phyloP scores from a whole-genome alignment of 75 land plant species.

The Pinus albicaulis region DNA sequence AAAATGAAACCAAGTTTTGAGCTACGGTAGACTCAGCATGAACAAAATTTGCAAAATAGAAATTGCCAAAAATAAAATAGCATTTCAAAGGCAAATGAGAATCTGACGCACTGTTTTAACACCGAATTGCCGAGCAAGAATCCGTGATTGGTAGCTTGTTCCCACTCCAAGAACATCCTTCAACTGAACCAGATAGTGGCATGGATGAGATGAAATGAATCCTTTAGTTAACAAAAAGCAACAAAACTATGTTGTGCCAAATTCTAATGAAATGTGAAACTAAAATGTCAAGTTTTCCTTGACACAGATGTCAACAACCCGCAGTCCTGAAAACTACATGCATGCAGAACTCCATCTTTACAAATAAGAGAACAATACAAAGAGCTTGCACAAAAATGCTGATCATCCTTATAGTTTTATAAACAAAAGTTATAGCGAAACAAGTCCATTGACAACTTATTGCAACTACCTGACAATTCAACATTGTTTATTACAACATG shows the following conservation, averaged over 20 bases:
- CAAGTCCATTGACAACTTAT: neutral
- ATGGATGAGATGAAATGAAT: neutral
- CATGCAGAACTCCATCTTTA: neutral
- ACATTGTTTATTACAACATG: neutral
- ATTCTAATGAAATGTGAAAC: neutral
- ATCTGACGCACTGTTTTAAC: slow-evolving; percentile 47
- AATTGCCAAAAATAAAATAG: neutral
- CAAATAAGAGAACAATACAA: neutral
- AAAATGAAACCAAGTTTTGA: neutral
- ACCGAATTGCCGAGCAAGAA: slow-evolving; percentile 63
- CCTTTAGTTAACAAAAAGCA: too few species aligned
- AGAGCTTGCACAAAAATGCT: neutral
- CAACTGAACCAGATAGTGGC: slow-evolving; percentile 21
- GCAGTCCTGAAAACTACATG: neutral
- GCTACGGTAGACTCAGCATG: neutral
- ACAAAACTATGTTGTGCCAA: neutral
- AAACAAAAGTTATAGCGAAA: neutral
- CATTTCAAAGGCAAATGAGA: slow-evolving; percentile 1
- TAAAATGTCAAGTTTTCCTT: neutral
- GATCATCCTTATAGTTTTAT: neutral
- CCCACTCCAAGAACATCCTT: slow-evolving; percentile 59
- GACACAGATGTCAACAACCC: neutral
- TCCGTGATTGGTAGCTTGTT: slow-evolving; percentile 50
- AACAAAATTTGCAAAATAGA: neutral
- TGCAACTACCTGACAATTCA: neutral